These are phyloP conservation scores for Saccharomyces uvarum DNA, from an alignment of 1,139 yeast species.

Conservation along the genomic window DNA sequence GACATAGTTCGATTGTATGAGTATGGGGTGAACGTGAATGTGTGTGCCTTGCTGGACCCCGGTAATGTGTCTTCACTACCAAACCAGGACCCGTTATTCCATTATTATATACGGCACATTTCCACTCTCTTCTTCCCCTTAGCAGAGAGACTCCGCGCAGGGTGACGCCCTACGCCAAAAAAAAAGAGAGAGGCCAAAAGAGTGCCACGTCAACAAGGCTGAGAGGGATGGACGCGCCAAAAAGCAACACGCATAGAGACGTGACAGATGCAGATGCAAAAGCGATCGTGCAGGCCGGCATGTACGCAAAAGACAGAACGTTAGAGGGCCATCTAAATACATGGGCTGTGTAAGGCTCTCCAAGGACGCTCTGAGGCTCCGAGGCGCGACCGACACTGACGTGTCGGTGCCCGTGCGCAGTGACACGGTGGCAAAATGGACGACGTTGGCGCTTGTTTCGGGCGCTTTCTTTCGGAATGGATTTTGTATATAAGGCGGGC, in stretches of 20 bases:
- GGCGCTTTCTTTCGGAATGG: background rate
- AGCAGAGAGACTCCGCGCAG: background rate
- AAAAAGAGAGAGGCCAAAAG: background rate
- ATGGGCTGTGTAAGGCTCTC: background rate
- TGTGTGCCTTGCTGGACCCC: background rate
- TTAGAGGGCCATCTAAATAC: background rate
- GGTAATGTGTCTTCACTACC: background rate
- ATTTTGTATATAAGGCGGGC: background rate
- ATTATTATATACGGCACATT: background rate
- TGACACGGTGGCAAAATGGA: slow-evolving; percentile 1
- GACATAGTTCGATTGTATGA: slow-evolving; percentile 18
- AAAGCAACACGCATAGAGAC: background rate
- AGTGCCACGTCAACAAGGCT: slow-evolving; percentile 1
- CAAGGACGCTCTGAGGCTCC: background rate
- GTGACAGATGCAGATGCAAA: background rate
- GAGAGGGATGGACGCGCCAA: background rate
- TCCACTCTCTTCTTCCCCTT: background rate
- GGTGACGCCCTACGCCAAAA: background rate
- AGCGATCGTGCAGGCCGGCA: background rate
- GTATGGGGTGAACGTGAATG: background rate
- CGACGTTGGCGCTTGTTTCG: slow-evolving; percentile 1
- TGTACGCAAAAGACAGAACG: background rate
- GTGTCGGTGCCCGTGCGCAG: background rate
- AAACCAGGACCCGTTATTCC: background rate
- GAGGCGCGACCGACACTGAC: background rate